Evolutionary conservation across 2,329 filamentous ascomycete genomes (phyloP), one percentile per base, ranked within the genome.

Genomic region (Paraconiothyrium brasiliense): DNA sequence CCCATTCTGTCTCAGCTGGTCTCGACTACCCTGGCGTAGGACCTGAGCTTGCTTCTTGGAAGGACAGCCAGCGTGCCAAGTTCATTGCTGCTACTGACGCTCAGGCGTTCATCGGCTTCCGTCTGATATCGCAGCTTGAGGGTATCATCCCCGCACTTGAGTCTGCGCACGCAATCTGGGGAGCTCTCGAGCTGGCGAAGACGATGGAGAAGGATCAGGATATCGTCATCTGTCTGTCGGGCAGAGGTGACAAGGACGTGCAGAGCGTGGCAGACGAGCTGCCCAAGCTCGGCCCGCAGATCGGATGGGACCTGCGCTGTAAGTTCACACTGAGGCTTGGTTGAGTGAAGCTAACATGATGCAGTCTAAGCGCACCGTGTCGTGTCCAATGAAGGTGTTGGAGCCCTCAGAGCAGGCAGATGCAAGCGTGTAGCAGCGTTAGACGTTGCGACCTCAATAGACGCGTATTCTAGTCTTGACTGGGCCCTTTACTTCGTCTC

Each of bases 1-100:
- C 95, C 2, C 95, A 99, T 83, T 98, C 94, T 34, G 90, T 99
- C 60, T 98, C 94, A 24, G 95, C 95, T 3, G 95, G 95, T 65
- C 89, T 99, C 7, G 95, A 99, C 81, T 99, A 99, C 79, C 95
- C 95, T 0, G 95, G 94, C 76, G 95, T 99, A 32, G 95, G 95
- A 0, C 95, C 95, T 2, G 95, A 99, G 80, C 85, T 99, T 57
- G 89, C 91, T 37, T 87, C 86, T 67, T 99, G 95, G 95, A 99
- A 99, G 82, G 95, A 98, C 75, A 92, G 81, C 67, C 85, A 90
- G 60, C 88, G 95, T 6, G 95, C 95, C 61, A 90, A 90, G 75
- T 99, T 96, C 83, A 86, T 97, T 61, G 92, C 92, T 24, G 94
- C 94, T 32, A 98, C 94, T 0, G 95, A 99, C 76, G 90, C 93